phyloP scores from a whole-genome alignment of 2,329 filamentous ascomycete species.

The Dendrostoma leiphaemia region DNA sequence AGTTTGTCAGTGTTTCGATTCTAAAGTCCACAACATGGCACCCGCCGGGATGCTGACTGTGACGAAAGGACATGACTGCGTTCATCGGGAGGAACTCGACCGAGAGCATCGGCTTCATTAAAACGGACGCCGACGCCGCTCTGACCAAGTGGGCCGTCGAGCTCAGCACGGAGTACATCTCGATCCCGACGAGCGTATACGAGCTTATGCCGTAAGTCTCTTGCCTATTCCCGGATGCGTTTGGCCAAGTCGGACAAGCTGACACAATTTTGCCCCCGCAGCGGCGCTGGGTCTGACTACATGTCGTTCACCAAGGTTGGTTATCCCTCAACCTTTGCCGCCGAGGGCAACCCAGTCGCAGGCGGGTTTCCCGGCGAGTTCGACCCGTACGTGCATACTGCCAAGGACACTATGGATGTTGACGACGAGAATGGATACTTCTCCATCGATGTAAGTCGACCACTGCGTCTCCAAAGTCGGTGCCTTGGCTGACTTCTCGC shows the following conservation, averaged over 20 bases:
- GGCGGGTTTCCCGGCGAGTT: slow-evolving; percentile 31
- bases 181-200: slow-evolving; percentile 33
- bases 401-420: slow-evolving; percentile 36
- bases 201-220: slow-evolving; percentile 25
- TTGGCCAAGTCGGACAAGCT: too few relatives aligned
- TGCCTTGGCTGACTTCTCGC: background rate
- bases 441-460: slow-evolving; percentile 33
- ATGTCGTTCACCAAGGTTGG: slow-evolving; percentile 38
- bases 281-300: slow-evolving; percentile 38
- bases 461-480: background rate
- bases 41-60: background rate
- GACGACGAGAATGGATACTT: slow-evolving; percentile 36
- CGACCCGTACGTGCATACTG: slow-evolving; percentile 37
- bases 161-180: slow-evolving; percentile 35
- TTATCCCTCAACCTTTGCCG: slow-evolving; percentile 37
- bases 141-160: slow-evolving; percentile 34
- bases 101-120: slow-evolving; percentile 38
- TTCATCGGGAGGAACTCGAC: slow-evolving; percentile 35
- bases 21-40: too few relatives aligned
- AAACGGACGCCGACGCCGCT: slow-evolving; percentile 34
- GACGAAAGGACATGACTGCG: slow-evolving; percentile 36
- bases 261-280: too few relatives aligned
- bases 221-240: slow-evolving; percentile 14
- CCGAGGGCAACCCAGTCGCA: slow-evolving; percentile 34
- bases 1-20: slow-evolving; percentile 36